These are phyloP conservation scores for Starmera amethionina DNA, from an alignment of 805 yeast genomes.

Conservation along the genomic window DNA sequence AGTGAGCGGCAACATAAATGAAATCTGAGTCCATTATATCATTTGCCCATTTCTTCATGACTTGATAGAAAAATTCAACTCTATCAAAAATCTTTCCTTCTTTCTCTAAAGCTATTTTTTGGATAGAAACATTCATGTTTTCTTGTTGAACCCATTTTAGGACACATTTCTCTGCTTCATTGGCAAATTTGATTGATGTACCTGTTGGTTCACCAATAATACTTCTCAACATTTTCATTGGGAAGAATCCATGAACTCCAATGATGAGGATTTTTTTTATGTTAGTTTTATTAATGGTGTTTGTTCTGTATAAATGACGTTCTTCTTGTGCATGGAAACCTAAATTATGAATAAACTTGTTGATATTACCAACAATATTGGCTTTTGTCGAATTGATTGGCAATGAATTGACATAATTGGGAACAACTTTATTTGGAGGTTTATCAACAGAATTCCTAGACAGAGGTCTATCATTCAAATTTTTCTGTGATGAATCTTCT, in stretches of 20 bases:
- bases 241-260: slow-evolving; percentile 96
- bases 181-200: slow-evolving; percentile 82
- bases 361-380: slow-evolving; percentile 12
- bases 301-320: slow-evolving; percentile 15
- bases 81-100: slow-evolving; percentile 88
- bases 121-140: slow-evolving; percentile 42
- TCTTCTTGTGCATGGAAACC: slow-evolving; percentile 19
- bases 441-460: not conserved
- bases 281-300: slow-evolving; percentile 6
- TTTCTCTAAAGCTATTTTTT: slow-evolving; percentile 85
- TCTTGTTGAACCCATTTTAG: slow-evolving; percentile 48
- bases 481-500: not conserved
- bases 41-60: slow-evolving; percentile 55
- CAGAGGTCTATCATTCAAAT: not conserved
- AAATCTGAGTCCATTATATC: slow-evolving; percentile 60
- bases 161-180: slow-evolving; percentile 78
- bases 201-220: slow-evolving; percentile 95
- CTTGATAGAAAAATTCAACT: slow-evolving; percentile 68
- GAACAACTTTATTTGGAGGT: slow-evolving; percentile 16
- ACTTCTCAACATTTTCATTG: slow-evolving; percentile 75
- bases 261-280: slow-evolving; percentile 64
- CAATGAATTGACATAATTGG: slow-evolving; percentile 15
- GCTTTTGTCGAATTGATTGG: slow-evolving; percentile 11
- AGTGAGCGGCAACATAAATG: slow-evolving; percentile 87
- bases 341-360: slow-evolving; percentile 13